Percentiles rank a stretch among this genome's conserved stretches.
phyloP scores from a whole-genome alignment of 2,329 filamentous ascomycete species.

The Xylaria sp. region DNA sequence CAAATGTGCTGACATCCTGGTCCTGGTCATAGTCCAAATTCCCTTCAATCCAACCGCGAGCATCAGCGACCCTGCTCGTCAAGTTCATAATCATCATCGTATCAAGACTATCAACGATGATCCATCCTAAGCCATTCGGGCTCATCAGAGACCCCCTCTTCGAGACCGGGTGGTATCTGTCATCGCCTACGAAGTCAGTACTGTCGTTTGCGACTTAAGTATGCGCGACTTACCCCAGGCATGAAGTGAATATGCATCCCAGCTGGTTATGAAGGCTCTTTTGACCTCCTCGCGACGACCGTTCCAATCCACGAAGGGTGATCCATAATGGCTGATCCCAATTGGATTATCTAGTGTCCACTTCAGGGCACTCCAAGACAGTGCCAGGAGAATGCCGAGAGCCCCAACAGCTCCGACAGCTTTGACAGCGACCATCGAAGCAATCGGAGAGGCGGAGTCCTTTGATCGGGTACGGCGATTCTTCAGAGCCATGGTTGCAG shows the following conservation, averaged over 20 bases:
- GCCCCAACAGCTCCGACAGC: neutral
- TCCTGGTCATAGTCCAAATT: conserved; percentile 79
- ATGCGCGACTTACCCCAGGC: conserved; percentile 67
- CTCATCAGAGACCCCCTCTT: conserved; percentile 78
- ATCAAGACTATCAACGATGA: conserved; percentile 89
- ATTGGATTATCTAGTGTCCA: conserved; percentile 16
- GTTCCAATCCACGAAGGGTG: conserved; percentile 12
- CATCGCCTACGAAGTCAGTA: conserved; percentile 53
- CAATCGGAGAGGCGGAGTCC: neutral
- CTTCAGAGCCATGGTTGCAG: neutral
- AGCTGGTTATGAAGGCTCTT: conserved; percentile 79
- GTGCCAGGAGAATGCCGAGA: neutral
- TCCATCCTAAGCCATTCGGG: conserved; percentile 84
- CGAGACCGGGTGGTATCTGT: conserved; percentile 77
- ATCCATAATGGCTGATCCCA: conserved; percentile 14
- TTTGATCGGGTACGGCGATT: neutral
- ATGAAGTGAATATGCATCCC: conserved; percentile 83
- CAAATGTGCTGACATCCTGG: conserved; percentile 92
- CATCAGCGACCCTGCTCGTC: conserved; percentile 72
- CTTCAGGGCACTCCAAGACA: neutral
- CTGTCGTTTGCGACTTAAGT: neutral
- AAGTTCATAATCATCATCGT: conserved; percentile 97
- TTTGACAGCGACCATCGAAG: neutral
- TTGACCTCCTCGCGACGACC: conserved; percentile 20
- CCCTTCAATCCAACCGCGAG: conserved; percentile 78